Evolutionary conservation across 1,139 yeast genomes (phyloP), one percentile per base, ranked within the genome.

Genomic region (Geotrichum reessii): DNA sequence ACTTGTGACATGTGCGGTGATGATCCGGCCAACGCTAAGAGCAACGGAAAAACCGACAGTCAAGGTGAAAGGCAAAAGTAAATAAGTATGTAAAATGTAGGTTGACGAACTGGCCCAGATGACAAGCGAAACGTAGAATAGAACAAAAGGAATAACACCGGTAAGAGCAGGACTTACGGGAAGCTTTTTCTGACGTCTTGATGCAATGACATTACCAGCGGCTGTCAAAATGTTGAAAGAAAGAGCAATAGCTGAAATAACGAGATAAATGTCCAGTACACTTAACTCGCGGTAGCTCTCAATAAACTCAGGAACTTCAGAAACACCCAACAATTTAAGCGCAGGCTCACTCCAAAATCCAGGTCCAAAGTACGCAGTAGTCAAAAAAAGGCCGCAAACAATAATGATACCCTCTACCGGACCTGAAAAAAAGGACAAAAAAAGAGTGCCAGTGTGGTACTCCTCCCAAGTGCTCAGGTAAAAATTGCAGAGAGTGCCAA

Each of bases 401-500:
- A 86, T 79, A 64, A 90, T 72, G 47, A 92, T 88, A 3, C 98
- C 98, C 73, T 92, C 98, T 1, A 92, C 98, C 0, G 98, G 98
- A 0, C 98, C 98, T 22, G 95, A 87, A 67, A 90, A 86, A 63
- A 81, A 83, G 50, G 95, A 85, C 58, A 92, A 77, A 71, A 80
- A 92, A 62, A 92, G 77, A 40, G 86, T 86, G 66, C 91, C 96
- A 0, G 98, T 92, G 68, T 91, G 95, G 71, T 82, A 92, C 70
- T 91, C 97, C 74, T 92, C 98, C 98, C 98, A 92, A 0, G 98
- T 92, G 52, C 95, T 86, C 59, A 89, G 74, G 70, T 91, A 92
- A 70, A 92, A 92, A 73, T 92, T 92, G 65, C 68, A 80, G 55
- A 90, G 79, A 7, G 92, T 77, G 8, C 87, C 86, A 72, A 90